Evolutionary conservation across 2,329 filamentous ascomycete genomes (phyloP), one percentile per base, ranked within the genome.

Genomic region (Botrytis aclada): DNA sequence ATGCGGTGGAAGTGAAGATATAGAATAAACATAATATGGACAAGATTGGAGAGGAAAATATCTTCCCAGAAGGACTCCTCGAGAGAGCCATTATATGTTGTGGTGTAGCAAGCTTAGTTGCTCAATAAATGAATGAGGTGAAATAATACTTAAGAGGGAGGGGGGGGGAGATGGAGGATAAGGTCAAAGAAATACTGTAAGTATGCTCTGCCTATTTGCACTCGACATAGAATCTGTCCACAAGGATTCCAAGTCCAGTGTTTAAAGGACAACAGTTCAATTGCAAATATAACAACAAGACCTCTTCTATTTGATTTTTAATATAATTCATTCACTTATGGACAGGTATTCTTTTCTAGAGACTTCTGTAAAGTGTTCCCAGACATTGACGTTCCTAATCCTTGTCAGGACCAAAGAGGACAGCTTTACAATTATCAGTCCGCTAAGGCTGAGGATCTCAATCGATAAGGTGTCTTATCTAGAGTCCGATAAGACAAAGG

Each of bases 1-100:
- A 75, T 78, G 80, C 78, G 66, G 78, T 79, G 70, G 79, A 81
- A 70, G 74, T 77, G 73, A 81, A 81, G 70, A 81, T 64, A 64
- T 76, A 80, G 73, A 81, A 77, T 39, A 81, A 75, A 75, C 79
- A 81, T 75, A 80, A 61, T 73, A 80, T 71, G 39, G 74, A 72
- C n/a, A 79, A 32, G 16, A 79, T 37, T 22, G 77, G 78, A 60
- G 78, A 80, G 34, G 75, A 78, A 32, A 78, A 67, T 51, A 77
- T 73, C 72, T 74, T 77, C 39, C 63, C 43, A 64, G 72, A 73
- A 64, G 74, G 72, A 37, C 66, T 62, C 70, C 72, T 65, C 45
- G 73, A 67, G 70, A 73, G 71, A 71, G 76, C 79, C 80, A 81
- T 81, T 66, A 61, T 79, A 75, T 69, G 72, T 74, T 71, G 73